Evolutionary conservation across 2,329 filamentous ascomycete genomes (phyloP).

Genomic region (Pseudomassariella vexata): DNA sequence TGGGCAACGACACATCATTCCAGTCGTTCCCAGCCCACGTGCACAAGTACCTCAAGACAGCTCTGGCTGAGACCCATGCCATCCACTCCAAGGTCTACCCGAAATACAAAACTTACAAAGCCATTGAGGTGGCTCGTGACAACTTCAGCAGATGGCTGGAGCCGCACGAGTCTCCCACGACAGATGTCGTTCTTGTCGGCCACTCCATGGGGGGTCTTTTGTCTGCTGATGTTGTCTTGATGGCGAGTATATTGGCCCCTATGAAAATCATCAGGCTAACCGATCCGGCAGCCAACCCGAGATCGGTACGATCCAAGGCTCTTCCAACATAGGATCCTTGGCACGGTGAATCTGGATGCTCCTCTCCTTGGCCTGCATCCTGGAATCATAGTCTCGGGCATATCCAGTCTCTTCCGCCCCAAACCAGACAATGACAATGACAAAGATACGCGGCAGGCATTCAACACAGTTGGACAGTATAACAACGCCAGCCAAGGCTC

Average conservation of each 20-base stretch:
- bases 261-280: background rate
- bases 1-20: slow-evolving; percentile 84
- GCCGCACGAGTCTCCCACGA: slow-evolving; percentile 67
- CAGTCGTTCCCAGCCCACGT: slow-evolving; percentile 83
- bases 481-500: no score
- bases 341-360: slow-evolving; percentile 76
- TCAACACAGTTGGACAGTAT: no score
- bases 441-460: slow-evolving; percentile 19
- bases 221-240: slow-evolving; percentile 70
- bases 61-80: slow-evolving; percentile 66
- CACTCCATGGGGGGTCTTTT: slow-evolving; percentile 89
- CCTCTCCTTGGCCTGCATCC: slow-evolving; percentile 87
- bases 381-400: slow-evolving; percentile 75
- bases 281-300: slow-evolving; percentile 13
- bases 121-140: slow-evolving; percentile 68
- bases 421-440: no score
- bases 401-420: slow-evolving; percentile 67
- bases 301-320: slow-evolving; percentile 21
- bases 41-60: slow-evolving; percentile 64
- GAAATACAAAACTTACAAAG: slow-evolving; percentile 68
- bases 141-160: slow-evolving; percentile 79
- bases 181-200: slow-evolving; percentile 77
- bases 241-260: slow-evolving; percentile 34
- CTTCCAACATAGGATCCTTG: slow-evolving; percentile 71
- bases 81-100: slow-evolving; percentile 86